Evolutionary conservation across 1,284 basidiomycete species (phyloP).

Genomic region (Heterobasidion irregulare): DNA sequence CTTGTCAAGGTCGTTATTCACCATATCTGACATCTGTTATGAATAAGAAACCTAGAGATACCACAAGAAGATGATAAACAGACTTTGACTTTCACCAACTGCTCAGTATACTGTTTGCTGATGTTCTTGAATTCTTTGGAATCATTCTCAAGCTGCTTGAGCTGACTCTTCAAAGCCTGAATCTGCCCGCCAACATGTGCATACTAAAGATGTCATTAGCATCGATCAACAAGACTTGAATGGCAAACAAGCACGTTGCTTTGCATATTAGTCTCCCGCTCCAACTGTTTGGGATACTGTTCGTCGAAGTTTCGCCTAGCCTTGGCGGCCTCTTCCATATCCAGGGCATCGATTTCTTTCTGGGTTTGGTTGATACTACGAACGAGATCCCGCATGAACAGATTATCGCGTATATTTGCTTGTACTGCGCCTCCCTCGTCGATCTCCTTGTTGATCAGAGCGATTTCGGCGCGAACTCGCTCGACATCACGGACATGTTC

Average conservation of each 20-base stretch:
- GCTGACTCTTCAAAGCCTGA: constrained; percentile 63
- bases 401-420: constrained; percentile 80
- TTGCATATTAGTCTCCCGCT: constrained; percentile 64
- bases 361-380: constrained; percentile 64
- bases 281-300: constrained; percentile 67
- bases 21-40: constrained; percentile 84
- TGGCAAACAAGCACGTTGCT: constrained; percentile 44
- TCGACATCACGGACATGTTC: constrained; percentile 50
- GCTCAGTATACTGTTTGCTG: constrained; percentile 80
- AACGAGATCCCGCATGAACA: constrained; percentile 68
- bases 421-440: constrained; percentile 62
- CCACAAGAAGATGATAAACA: constrained; percentile 5
- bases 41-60: not conserved
- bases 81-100: constrained; percentile 93
- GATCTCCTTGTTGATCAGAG: constrained; percentile 61
- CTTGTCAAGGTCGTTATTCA: constrained; percentile 93
- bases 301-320: constrained; percentile 80
- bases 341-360: constrained; percentile 64
- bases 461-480: constrained; percentile 41
- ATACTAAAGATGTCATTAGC: constrained; percentile 39
- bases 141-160: constrained; percentile 65
- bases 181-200: constrained; percentile 79
- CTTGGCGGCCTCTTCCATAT: constrained; percentile 77
- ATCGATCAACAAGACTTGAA: constrained; percentile 3
- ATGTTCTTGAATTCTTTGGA: constrained; percentile 85